A percentile compares a stretch with the other conserved stretches of the same genome.
Evolutionary conservation across 495 filamentous ascomycete genomes (phyloP).

Genomic region (Beverwykella pulmonaria): DNA sequence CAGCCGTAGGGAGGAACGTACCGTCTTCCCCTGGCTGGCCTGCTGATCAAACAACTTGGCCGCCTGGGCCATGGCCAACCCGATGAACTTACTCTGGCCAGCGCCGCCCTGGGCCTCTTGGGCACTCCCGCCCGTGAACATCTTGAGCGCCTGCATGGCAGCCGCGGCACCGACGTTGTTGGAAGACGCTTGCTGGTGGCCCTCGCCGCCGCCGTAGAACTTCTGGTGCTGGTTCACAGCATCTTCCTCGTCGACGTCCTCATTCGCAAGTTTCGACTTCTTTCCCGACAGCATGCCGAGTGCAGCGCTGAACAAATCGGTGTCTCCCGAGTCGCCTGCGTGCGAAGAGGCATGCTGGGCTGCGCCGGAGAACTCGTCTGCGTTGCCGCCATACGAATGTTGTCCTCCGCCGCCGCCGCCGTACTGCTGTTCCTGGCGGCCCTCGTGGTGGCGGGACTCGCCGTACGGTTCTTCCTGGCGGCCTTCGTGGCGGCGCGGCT

Average conservation of each 20-base stretch:
- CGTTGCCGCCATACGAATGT: constrained; percentile 41
- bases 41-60: constrained; percentile 66
- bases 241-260: constrained; percentile 60
- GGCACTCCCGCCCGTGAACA: constrained; percentile 54
- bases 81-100: constrained; percentile 63
- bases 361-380: constrained; percentile 55
- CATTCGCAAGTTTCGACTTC: constrained; percentile 50
- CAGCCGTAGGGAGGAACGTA: too few species aligned
- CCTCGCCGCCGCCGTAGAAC: constrained; percentile 53
- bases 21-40: constrained; percentile 54
- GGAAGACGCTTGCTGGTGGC: constrained; percentile 35
- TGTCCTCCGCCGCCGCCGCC: constrained; percentile 2
- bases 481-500: not conserved
- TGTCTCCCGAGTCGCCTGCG: constrained; percentile 53
- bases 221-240: constrained; percentile 59
- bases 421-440: not conserved
- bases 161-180: constrained; percentile 60
- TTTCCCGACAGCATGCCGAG: constrained; percentile 52
- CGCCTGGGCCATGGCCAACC: constrained; percentile 70
- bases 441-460: not conserved
- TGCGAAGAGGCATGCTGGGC: constrained; percentile 54
- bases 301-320: constrained; percentile 54
- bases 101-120: constrained; percentile 41
- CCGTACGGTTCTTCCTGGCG: not conserved
- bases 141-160: constrained; percentile 70